Base-by-base conservation (phyloP, 768 basidiomycete species). In the Leucogyrophana mollusca region DNA sequence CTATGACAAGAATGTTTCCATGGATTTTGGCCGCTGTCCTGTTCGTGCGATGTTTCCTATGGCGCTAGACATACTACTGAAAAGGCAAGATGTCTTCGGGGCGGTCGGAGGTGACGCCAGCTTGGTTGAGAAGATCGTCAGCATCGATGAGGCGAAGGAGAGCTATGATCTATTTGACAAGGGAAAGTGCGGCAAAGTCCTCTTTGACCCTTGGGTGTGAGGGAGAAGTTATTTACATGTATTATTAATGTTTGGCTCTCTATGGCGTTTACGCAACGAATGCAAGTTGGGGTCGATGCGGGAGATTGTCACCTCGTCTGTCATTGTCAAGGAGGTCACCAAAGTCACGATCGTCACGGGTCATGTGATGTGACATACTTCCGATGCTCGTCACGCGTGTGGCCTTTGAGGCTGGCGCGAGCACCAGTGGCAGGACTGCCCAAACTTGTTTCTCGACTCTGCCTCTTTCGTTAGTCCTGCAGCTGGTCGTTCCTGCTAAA, bases 1-100 rank as follows among this genome's bases (percentile, higher is more conserved):
- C 46, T 91, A 90, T 64, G 71, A 83, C 71, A 87, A 88, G 66
- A 91, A 90, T 61, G 75, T 89, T 6, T 86, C 84, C 1, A 70
- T 89, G 20, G 83, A 88, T 56, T 91, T 90, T 59, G 90, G 90
- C 8, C 79, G 88, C 8, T 90, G 88, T 54, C 89, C 87, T 13
- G 87, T 87, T 4, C 79, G 85, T 11, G 80, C 87, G 1, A 80
- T 90, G 77, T 82, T 90, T 55, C 83, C 84, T 9, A 62, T 77
- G 46, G 89, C 87, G 2, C 73, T 87, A 33, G 82, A 82, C 54
- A 62, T 91, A 22, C 65, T 92, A 23, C 70, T 85, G 36, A 80
- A 82, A 56, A 70, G 83, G 24, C 85, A 84, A 57, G 85, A 88
- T 54, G 71, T 90, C 1, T 85, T 91, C 51, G 86, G 84, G n/a